Evolutionary conservation across 495 filamentous ascomycete species (phyloP), one percentile per base, ranked within the genome.

Genomic region (Parmelia sp.): DNA sequence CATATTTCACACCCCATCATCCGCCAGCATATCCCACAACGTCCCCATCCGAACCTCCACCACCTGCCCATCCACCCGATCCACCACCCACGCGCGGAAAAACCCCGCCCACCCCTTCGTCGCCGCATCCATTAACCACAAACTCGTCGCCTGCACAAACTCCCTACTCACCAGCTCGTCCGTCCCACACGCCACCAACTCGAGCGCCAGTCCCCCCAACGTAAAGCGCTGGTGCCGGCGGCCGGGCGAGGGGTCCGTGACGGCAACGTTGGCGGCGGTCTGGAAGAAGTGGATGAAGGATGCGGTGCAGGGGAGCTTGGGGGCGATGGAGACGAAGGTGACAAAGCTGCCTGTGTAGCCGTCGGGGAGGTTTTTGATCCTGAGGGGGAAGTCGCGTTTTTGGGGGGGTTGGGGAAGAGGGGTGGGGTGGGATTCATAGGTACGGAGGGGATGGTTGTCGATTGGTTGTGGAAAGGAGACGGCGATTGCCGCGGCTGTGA

Each of bases 81-180:
- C 56, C 3, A n/a, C 39, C 11, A 40, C 19, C 37, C 56, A 37
- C 33, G 33, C 37, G 33, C 33, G 21, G 15, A 37, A 36, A n/a
- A 40, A 40, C 37, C 37, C 56, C 25, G n/a, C 23, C 56, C 56
- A 58, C 33, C 56, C 37, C 33, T 58, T 40, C 33, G n/a, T 58
- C 56, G 33, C 33, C 56, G 37, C 33, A 58, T 58, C 56, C 56
- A 58, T 12, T 35, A 58, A 23, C 56, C 56, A 58, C 56, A 58
- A 8, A 27, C 56, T 36, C 33, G 56, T 35, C 56, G 56, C 56
- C 33, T 58, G 31, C 33, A 58, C 37, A 27, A 58, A 58, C 19
- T 58, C 56, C 56, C 56, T 39, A 14, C 21, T 58, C 31, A 58
- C 56, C 33, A 37, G 21, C 33, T 31, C 19, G 7, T 40, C 9